A percentile compares a stretch with the other conserved stretches of the same genome.
Conservation (phyloP, 2,329 filamentous ascomycete genomes). For the Drechslera avenae region DNA sequence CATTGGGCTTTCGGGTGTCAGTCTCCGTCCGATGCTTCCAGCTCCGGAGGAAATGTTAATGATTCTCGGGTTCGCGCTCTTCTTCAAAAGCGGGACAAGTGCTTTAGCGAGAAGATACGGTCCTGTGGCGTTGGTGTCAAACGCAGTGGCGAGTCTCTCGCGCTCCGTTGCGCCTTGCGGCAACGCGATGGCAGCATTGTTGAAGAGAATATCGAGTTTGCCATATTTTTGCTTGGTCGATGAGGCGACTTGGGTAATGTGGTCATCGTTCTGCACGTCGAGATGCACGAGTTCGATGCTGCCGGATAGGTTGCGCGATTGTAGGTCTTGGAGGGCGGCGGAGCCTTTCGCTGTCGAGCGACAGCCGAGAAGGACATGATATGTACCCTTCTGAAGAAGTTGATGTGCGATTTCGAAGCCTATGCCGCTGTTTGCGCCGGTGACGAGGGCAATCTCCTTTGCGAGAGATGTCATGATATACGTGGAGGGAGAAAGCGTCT, state of each 20-base stretch:
- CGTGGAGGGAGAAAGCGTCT: background rate
- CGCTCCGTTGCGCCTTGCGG: conserved; percentile 25
- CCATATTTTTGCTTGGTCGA: conserved; percentile 37
- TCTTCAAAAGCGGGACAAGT: conserved; percentile 24
- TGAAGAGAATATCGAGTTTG: conserved; percentile 47
- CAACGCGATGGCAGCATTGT: conserved; percentile 46
- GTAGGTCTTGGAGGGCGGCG: conserved; percentile 33
- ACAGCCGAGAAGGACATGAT: conserved; percentile 36
- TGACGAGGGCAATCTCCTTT: conserved; percentile 45
- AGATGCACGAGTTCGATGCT: conserved; percentile 49
- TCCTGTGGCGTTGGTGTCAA: conserved; percentile 39
- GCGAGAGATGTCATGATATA: conserved; percentile 16
- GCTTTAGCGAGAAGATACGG: conserved; percentile 33
- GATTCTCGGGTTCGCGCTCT: conserved; percentile 33
- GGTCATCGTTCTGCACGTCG: conserved; percentile 52
- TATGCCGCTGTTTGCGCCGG: conserved; percentile 56
- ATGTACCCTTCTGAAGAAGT: conserved; percentile 45
- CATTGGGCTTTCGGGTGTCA: conserved; percentile 31
- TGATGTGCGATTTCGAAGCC: conserved; percentile 54
- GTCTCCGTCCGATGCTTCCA: conserved; percentile 40
- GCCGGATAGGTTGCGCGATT: conserved; percentile 32
- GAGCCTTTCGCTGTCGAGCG: conserved; percentile 32
- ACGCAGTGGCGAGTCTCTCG: conserved; percentile 31
- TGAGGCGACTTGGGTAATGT: conserved; percentile 47
- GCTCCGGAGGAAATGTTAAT: conserved; percentile 46